These are phyloP conservation scores for Miamiensis avidus DNA, from an alignment of 169 alveolate genomes.

Conservation along the genomic window DNA sequence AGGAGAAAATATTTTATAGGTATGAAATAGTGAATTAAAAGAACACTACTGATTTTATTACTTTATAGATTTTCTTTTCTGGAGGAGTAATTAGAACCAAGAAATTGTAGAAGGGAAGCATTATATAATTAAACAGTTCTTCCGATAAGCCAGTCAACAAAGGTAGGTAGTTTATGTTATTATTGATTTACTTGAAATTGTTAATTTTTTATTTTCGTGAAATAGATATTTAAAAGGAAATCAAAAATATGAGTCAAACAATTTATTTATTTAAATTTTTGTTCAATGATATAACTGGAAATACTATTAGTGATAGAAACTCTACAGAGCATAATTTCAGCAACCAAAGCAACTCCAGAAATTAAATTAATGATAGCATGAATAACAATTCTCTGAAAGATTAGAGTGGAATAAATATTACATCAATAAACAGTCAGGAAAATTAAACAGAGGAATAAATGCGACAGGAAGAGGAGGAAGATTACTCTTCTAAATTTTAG, in stretches of 20 bases:
- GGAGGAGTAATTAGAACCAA: slow-evolving; percentile 73
- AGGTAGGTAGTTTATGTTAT: slow-evolving; percentile 1
- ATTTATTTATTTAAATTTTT: slow-evolving; percentile 64
- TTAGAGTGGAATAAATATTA: not conserved
- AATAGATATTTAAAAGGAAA: slow-evolving; percentile 44
- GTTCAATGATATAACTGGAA: slow-evolving; percentile 39
- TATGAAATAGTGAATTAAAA: not conserved
- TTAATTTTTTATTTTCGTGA: slow-evolving; percentile 32
- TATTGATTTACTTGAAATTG: not conserved
- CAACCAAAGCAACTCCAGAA: not conserved
- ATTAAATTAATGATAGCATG: too few species aligned
- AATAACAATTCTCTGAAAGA: not conserved
- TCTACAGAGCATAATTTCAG: not conserved
- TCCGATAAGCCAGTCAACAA: slow-evolving; percentile 19
- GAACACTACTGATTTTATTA: not conserved
- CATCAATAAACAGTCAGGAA: not conserved
- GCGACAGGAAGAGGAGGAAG: not conserved
- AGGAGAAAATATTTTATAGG: slow-evolving; percentile 48
- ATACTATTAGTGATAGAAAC: not conserved
- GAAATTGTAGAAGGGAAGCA: slow-evolving; percentile 60
- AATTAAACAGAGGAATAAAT: not conserved
- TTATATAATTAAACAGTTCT: slow-evolving; percentile 48
- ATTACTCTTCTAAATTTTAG: not conserved
- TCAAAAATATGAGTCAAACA: slow-evolving; percentile 57
- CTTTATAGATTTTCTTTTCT: slow-evolving; percentile 41